Evolutionary conservation across 225 moss, liverwort and hornwort genomes (phyloP).

Genomic region (Antitrichia curtipendula): DNA sequence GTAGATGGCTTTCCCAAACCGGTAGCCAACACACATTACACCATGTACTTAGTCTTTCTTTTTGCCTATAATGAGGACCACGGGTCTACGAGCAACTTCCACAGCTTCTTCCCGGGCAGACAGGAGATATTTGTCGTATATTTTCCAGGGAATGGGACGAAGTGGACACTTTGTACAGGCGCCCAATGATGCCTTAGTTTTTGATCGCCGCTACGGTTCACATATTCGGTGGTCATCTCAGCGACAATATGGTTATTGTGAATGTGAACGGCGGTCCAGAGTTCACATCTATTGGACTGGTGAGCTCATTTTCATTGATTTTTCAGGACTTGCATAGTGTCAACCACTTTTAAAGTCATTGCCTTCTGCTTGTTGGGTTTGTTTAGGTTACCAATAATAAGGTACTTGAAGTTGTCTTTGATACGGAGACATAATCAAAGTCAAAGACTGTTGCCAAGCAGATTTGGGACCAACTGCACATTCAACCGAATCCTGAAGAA

Average conservation of each 20-base stretch:
- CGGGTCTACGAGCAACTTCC: background rate
- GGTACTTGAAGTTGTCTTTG: too few species aligned
- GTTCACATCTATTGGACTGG: background rate
- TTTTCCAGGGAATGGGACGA: background rate
- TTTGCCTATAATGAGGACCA: background rate
- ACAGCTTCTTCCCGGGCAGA: background rate
- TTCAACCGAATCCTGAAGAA: too few species aligned
- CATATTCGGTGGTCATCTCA: background rate
- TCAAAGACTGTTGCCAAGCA: too few species aligned
- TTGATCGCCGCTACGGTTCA: fast-evolving
- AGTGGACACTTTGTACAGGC: background rate
- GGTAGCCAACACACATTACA: background rate
- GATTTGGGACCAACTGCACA: too few species aligned
- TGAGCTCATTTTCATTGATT: too few species aligned
- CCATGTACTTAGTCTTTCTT: background rate
- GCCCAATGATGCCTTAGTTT: background rate
- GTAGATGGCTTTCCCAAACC: background rate
- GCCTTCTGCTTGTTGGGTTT: too few species aligned
- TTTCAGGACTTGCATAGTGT: too few species aligned
- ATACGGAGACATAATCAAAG: too few species aligned
- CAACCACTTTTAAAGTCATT: too few species aligned
- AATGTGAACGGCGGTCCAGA: background rate
- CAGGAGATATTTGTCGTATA: background rate
- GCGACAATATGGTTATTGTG: background rate
- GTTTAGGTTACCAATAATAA: too few species aligned